Percentiles rank a stretch among this genome's conserved stretches.
Evolutionary conservation across 2,329 filamentous ascomycete genomes (phyloP).

Genomic region (Aspergillus neotritici): DNA sequence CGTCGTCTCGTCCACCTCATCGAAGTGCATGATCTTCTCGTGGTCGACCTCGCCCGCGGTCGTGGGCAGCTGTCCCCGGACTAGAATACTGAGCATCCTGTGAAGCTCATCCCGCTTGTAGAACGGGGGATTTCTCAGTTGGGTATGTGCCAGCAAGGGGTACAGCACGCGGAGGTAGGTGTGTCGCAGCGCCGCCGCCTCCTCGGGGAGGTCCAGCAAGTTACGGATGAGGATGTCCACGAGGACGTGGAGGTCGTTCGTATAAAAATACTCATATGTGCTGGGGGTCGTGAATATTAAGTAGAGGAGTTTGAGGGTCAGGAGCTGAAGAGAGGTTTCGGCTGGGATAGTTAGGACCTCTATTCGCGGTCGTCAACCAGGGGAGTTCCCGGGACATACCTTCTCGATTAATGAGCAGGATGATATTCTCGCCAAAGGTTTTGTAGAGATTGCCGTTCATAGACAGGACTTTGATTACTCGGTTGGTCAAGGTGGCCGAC

Average conservation of each 20-base stretch:
- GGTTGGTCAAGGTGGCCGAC: slow-evolving; percentile 67
- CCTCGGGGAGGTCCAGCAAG: slow-evolving; percentile 87
- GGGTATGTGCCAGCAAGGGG: slow-evolving; percentile 84
- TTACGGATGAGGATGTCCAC: slow-evolving; percentile 96
- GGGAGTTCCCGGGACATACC: slow-evolving; percentile 37
- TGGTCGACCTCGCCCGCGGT: slow-evolving; percentile 44
- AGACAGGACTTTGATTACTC: slow-evolving; percentile 86
- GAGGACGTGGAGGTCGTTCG: slow-evolving; percentile 89
- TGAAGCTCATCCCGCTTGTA: slow-evolving; percentile 87
- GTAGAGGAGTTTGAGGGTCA: slow-evolving; percentile 95
- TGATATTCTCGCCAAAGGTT: slow-evolving; percentile 97
- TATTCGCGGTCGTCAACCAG: neutral
- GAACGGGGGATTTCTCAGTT: slow-evolving; percentile 76
- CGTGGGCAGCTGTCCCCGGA: slow-evolving; percentile 64
- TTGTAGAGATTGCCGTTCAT: slow-evolving; percentile 74
- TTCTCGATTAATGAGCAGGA: slow-evolving; percentile 88
- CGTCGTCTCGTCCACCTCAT: slow-evolving; percentile 47
- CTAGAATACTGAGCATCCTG: slow-evolving; percentile 67
- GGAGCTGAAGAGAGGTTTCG: slow-evolving; percentile 85
- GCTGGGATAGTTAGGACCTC: slow-evolving; percentile 38
- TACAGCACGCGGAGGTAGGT: slow-evolving; percentile 92
- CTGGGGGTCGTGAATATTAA: slow-evolving; percentile 86
- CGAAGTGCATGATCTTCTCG: slow-evolving; percentile 46
- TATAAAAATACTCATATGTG: slow-evolving; percentile 98
- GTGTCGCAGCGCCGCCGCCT: slow-evolving; percentile 67